These are phyloP conservation scores for Grammothele lineata DNA, from an alignment of 768 basidiomycete genomes.

Conservation along the genomic window DNA sequence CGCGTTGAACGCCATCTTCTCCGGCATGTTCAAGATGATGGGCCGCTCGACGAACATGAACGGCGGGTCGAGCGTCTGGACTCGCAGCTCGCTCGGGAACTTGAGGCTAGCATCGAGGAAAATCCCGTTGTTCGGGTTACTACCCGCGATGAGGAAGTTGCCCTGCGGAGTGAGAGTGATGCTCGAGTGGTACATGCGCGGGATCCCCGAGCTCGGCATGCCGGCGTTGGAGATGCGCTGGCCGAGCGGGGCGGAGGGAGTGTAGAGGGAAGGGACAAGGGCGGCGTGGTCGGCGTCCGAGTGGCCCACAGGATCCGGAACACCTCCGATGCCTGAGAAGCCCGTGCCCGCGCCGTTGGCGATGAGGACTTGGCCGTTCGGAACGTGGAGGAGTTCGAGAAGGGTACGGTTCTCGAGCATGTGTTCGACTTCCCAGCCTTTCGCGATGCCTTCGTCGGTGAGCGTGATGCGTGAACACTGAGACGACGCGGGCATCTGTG, in stretches of 20 bases:
- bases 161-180: constrained; percentile 73
- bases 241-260: constrained; percentile 50
- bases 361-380: constrained; percentile 69
- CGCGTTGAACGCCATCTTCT: constrained; percentile 42
- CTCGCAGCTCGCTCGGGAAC: constrained; percentile 84
- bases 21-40: constrained; percentile 32
- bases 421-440: constrained; percentile 71
- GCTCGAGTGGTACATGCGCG: constrained; percentile 77
- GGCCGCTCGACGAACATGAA: constrained; percentile 72
- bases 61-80: constrained; percentile 82
- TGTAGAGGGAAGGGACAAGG: constrained; percentile 63
- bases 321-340: constrained; percentile 75
- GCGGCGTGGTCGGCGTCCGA: constrained; percentile 79
- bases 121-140: constrained; percentile 80
- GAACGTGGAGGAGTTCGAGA: constrained; percentile 78
- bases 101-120: constrained; percentile 26
- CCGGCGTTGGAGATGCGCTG: constrained; percentile 54
- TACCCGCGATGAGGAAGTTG: constrained; percentile 74
- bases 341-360: constrained; percentile 74
- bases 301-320: constrained; percentile 58
- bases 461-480: constrained; percentile 72
- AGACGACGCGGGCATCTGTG: constrained; percentile 65
- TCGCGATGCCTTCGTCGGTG: constrained; percentile 56
- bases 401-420: constrained; percentile 74
- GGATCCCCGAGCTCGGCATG: constrained; percentile 64